Base-by-base conservation (phyloP, 306 rosid genomes). In the Senna siamea region DNA sequence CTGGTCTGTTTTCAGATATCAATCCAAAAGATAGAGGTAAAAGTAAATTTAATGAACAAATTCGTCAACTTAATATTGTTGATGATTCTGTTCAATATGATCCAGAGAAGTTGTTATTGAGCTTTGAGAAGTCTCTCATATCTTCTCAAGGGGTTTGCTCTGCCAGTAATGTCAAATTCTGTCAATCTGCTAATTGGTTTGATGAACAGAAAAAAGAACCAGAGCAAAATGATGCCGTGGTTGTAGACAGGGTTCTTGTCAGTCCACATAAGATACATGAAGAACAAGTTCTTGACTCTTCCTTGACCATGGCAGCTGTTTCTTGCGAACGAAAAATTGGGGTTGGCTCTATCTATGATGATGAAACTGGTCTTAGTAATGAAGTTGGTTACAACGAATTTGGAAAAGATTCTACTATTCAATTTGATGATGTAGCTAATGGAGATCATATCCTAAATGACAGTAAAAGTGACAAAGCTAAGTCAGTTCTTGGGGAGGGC, bases 1-100 rank as follows among this genome's bases (percentile, higher is more conserved):
- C 92, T 34, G 96, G 87, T 86, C 85, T 95, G 47, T 92, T 92
- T 87, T 80, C 95, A 11, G 87, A 92, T 84, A 88, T 92, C 72
- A 85, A 85, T 73, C 51, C 85, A 37, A 88, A 75, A 30, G 82
- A 81, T 69, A 78, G 52, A 54, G 79, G 83, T 74, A 82, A 70
- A 79, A 75, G 79, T 10, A 79, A 74, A 78, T 73, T 55, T 59
- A 66, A 66, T 84, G 81, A 75, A 44, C 18, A 22, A 10, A 48
- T 30, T 28, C 28, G 15, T 17, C 58, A 32, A 28, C 22, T 48
- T 18, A 79, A 78, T 76, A 50, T 41, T 69, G 73, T 20, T 26
- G 83, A 47, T 74, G 86, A 78, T 66, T 74, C 84, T 72, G 73
- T 82, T 75, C 92, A 80, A 62, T 71, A 76, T 72, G 80, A 81